These are phyloP conservation scores for Pythium diclinum DNA, from an alignment of 352 stramenopile genomes.

Conservation along the genomic window DNA sequence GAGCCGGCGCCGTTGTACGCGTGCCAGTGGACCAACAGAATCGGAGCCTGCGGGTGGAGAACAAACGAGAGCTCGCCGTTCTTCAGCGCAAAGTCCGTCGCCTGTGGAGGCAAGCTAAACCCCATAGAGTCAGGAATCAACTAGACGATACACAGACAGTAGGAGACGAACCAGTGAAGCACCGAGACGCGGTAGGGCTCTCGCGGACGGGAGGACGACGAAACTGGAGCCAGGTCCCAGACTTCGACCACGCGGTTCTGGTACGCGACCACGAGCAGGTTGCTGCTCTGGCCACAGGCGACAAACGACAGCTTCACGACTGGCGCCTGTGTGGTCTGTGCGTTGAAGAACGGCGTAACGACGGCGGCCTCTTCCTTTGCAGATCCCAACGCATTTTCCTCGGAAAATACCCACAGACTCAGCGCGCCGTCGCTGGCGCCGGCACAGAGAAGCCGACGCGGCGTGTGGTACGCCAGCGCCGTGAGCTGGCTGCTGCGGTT, in stretches of 20 bases:
- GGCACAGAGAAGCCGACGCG: slow-evolving; percentile 46
- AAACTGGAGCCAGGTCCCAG: slow-evolving; percentile 30
- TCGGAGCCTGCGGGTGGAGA: slow-evolving; percentile 39
- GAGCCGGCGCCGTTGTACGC: slow-evolving; percentile 15
- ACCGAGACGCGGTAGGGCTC: slow-evolving; percentile 34
- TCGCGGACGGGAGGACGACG: slow-evolving; percentile 10
- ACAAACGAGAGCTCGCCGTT: slow-evolving; percentile 41
- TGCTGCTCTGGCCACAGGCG: slow-evolving; percentile 17
- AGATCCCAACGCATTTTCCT: slow-evolving; percentile 33
- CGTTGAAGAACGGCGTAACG: slow-evolving; percentile 31
- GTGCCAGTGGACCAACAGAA: slow-evolving; percentile 51
- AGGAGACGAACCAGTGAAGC: slow-evolving; percentile 30
- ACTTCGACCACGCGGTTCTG: slow-evolving; percentile 60
- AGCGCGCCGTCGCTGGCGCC: slow-evolving; percentile 65
- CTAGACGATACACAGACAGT: too few relatives aligned
- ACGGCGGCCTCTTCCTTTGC: slow-evolving; percentile 36
- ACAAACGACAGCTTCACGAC: slow-evolving; percentile 47
- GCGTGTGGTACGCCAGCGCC: slow-evolving; percentile 53
- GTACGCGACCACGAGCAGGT: slow-evolving; percentile 45
- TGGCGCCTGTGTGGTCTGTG: slow-evolving; percentile 38
- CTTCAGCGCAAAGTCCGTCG: slow-evolving; percentile 49
- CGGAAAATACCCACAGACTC: slow-evolving; percentile 57
- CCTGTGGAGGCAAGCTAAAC: slow-evolving; percentile 37
- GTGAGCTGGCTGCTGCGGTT: slow-evolving; percentile 54
- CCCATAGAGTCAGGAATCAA: too few relatives aligned